Percentiles rank a stretch among this genome's conserved stretches.
Conservation (phyloP, 371 early-diverging fungal species). For the Mortierella sp. region DNA sequence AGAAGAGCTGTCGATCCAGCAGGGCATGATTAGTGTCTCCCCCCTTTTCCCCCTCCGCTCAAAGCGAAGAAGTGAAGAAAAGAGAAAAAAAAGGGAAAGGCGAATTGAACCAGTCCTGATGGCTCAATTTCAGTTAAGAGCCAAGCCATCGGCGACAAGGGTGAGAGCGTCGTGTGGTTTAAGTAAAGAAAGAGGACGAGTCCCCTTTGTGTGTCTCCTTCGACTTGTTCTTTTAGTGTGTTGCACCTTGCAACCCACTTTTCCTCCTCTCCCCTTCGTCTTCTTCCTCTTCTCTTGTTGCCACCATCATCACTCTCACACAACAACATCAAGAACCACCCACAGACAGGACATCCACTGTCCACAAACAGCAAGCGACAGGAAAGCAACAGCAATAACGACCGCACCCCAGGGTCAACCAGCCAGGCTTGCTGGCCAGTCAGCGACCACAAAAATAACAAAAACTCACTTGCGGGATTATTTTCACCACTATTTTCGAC, state of each 20-base stretch:
- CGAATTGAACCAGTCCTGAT: not conserved
- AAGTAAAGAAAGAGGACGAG: not conserved
- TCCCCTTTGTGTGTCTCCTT: not conserved
- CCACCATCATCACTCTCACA: not conserved
- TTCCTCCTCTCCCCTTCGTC: not conserved
- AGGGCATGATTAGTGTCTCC: not conserved
- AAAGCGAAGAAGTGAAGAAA: not conserved
- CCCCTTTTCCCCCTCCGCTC: slow-evolving; percentile 10
- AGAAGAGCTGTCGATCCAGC: not conserved
- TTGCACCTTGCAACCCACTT: not conserved
- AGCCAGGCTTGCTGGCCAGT: not conserved
- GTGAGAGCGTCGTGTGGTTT: not conserved
- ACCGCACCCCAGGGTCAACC: not conserved
- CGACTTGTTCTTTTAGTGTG: not conserved
- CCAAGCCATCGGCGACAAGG: not conserved
- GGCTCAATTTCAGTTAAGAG: not conserved
- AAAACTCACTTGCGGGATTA: slow-evolving; percentile 7
- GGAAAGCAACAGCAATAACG: not conserved
- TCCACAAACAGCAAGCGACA: not conserved
- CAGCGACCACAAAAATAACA: not conserved
- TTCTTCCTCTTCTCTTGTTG: not conserved
- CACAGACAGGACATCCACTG: not conserved
- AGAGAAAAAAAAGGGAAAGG: no score
- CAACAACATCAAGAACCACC: not conserved
- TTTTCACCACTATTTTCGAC: slow-evolving; percentile 5